These are phyloP conservation scores for Plantago coronopus DNA, from an alignment of 305 asterid species.

Conservation along the genomic window DNA sequence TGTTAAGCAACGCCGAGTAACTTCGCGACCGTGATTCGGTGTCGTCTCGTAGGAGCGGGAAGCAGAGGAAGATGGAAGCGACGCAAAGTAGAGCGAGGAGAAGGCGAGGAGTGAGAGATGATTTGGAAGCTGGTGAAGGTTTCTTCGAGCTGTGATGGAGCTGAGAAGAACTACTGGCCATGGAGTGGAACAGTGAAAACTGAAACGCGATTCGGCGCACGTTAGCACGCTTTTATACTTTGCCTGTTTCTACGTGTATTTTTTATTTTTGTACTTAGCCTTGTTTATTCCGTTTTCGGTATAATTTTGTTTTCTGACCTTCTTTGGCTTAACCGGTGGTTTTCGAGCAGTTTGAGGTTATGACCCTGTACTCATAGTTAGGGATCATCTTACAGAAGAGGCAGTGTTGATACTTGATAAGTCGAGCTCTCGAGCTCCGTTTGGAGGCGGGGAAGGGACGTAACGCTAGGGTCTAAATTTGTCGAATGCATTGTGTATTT, in stretches of 20 bases:
- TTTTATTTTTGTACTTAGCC: neutral
- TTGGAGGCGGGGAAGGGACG: too few relatives aligned
- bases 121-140: constrained; percentile 23
- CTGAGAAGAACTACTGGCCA: constrained; percentile 33
- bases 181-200: constrained; percentile 21
- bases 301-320: neutral
- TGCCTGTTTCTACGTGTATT: neutral
- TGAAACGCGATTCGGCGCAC: constrained; percentile 30
- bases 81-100: constrained; percentile 47
- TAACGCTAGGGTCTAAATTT: too few relatives aligned
- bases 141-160: constrained; percentile 38
- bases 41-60: constrained; percentile 49
- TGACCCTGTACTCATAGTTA: too few relatives aligned
- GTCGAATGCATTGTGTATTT: too few relatives aligned
- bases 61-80: constrained; percentile 43
- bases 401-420: too few relatives aligned
- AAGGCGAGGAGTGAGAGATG: constrained; percentile 33
- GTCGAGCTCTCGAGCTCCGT: too few relatives aligned
- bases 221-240: constrained; percentile 16
- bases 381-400: too few relatives aligned
- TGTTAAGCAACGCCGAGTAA: constrained; percentile 9
- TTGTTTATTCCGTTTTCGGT: neutral
- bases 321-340: too few relatives aligned
- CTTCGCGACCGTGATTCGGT: constrained; percentile 24
- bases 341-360: too few relatives aligned